Evolutionary conservation across 2,329 filamentous ascomycete genomes (phyloP), one percentile per base, ranked within the genome.

Genomic region (Xylaria sp.): DNA sequence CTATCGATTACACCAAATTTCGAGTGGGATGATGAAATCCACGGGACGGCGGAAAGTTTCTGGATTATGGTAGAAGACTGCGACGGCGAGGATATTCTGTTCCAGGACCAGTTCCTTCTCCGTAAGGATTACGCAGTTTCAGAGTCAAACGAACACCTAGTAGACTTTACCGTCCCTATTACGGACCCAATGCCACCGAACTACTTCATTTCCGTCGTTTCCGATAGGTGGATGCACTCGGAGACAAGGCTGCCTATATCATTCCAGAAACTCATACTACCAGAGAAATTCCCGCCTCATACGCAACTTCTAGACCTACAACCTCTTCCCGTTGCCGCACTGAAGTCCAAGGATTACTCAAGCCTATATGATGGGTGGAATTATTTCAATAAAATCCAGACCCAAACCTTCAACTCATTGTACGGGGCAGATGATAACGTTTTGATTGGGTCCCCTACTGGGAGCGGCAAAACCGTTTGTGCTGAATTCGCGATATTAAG

Each of bases 61-160:
- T 99, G 96, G 96, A 94, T 99, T 70, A 82, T 99, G 65, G 94
- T 97, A 3, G 97, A 99, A 80, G 97, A 99, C 75, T 97, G 94
- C 75, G 96, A 99, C 77, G 96, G 96, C 30, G 96, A 99, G 79
- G 93, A 98, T 66, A 94, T 99, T 53, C 83, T 99, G 54, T 97
- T 93, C 84, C 93, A 98, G 74, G 96, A 99, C 77, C 93, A 94
- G 68, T 98, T 99, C 80, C 84, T 98, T 47, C 86, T 99, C 30
- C 92, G 95, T 51, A 94, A 92, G 77, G 93, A 97, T 70, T 98
- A 97, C 77, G 94, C 94, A 4, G 84, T 89, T 68, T 87, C 91
- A 0, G 95, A 98, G 76, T 88, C 91, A 78, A 98, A 95, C 71
- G 95, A 98, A 82, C 96, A 99, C 80, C 82, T 98, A 11, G 92